phyloP scores from a whole-genome alignment of 1,284 basidiomycete species.

The Cystobasidium sp. region DNA sequence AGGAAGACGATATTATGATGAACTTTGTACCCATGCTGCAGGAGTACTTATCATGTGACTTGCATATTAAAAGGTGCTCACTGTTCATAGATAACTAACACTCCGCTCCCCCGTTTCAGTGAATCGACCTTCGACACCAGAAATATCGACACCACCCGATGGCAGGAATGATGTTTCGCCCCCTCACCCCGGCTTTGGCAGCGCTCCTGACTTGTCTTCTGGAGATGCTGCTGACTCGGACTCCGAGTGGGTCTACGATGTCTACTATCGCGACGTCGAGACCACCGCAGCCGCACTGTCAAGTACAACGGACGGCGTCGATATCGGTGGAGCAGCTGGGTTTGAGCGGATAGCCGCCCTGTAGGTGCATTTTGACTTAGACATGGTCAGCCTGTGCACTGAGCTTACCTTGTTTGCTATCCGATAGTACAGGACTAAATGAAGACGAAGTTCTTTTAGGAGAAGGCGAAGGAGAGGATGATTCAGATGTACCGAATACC shows the following conservation, averaged over 20 bases:
- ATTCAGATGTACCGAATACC: constrained; percentile 45
- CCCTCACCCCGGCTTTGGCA: constrained; percentile 7
- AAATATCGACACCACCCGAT: constrained; percentile 16
- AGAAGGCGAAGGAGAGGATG: constrained; percentile 43
- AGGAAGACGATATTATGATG: constrained; percentile 47
- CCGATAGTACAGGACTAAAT: neutral
- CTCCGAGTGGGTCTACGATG: constrained; percentile 50
- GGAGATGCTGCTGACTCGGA: constrained; percentile 40
- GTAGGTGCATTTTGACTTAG: constrained; percentile 31
- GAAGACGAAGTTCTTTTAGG: constrained; percentile 30
- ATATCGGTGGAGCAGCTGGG: constrained; percentile 44
- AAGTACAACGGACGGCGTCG: constrained; percentile 28
- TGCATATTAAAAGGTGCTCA: neutral
- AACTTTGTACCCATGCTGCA: constrained; percentile 52
- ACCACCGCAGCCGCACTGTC: neutral
- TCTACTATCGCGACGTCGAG: constrained; percentile 49
- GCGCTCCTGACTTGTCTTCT: neutral
- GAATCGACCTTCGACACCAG: constrained; percentile 27
- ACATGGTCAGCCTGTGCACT: neutral
- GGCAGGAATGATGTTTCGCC: neutral
- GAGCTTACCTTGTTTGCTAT: neutral
- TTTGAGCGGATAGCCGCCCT: constrained; percentile 49
- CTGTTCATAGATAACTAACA: neutral
- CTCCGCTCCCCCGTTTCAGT: neutral
- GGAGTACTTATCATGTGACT: constrained; percentile 51